Conservation (phyloP, 2,329 filamentous ascomycete genomes). For the Allantophomopsis lycopodina region DNA sequence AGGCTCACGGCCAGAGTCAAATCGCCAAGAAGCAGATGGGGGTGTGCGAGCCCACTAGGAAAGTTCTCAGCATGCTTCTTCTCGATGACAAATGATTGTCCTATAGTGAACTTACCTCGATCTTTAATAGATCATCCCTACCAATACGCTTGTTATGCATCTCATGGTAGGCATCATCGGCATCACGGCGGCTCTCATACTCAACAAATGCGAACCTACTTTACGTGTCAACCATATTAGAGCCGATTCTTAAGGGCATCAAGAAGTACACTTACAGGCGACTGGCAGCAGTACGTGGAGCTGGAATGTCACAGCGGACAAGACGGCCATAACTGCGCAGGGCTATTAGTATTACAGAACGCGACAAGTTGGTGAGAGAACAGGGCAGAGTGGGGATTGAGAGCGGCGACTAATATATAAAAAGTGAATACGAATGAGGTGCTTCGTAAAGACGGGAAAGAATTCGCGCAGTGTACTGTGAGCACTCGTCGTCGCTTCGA, state of each 20-base stretch:
- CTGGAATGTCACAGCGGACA: slow-evolving; percentile 96
- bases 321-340: slow-evolving; percentile 76
- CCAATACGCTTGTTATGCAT: slow-evolving; percentile 99
- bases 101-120: slow-evolving; percentile 56
- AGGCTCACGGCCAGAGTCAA: slow-evolving; percentile 65
- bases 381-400: too few species aligned
- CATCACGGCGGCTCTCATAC: slow-evolving; percentile 96
- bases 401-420: too few species aligned
- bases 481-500: too few species aligned
- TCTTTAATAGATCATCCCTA: slow-evolving; percentile 90
- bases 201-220: slow-evolving; percentile 91
- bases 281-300: slow-evolving; percentile 83
- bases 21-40: slow-evolving; percentile 95
- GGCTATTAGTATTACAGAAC: too few species aligned
- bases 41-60: slow-evolving; percentile 91
- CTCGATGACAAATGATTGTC: not conserved
- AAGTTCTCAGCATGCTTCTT: not conserved
- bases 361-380: too few species aligned
- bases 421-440: too few species aligned
- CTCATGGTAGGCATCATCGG: slow-evolving; percentile 97
- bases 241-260: slow-evolving; percentile 10
- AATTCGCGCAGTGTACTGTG: not conserved
- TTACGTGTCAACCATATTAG: slow-evolving; percentile 21
- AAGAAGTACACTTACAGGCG: slow-evolving; percentile 62
- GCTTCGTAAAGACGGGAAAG: slow-evolving; percentile 1